Percentiles rank a stretch among this genome's conserved stretches.
These are phyloP conservation scores for Aechmea fasciata DNA, from an alignment of 176 grass and related monocot genomes.

Conservation along the genomic window DNA sequence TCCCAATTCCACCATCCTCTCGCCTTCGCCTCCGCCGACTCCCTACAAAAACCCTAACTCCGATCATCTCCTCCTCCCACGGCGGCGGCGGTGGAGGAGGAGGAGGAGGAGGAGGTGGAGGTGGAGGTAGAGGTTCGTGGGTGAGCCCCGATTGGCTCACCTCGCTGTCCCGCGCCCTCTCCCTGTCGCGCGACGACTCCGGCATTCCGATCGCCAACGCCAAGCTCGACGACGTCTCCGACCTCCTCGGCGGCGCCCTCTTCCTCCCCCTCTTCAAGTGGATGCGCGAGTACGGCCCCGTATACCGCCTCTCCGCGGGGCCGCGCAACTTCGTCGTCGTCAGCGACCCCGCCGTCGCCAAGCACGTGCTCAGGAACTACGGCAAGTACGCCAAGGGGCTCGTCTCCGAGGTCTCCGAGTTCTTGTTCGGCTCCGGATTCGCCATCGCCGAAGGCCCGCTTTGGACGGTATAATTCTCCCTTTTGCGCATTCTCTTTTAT, in stretches of 20 bases:
- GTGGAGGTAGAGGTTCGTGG: slow-evolving; percentile 36
- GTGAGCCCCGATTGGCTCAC: slow-evolving; percentile 92
- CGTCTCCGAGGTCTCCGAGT: slow-evolving; percentile 85
- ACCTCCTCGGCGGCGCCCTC: slow-evolving; percentile 92
- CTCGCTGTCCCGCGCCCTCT: slow-evolving; percentile 33
- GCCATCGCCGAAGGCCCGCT: slow-evolving; percentile 71
- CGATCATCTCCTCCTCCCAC: neutral
- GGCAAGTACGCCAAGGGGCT: slow-evolving; percentile 86
- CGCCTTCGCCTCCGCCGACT: slow-evolving; percentile 2
- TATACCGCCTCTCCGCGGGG: slow-evolving; percentile 88
- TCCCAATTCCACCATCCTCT: neutral
- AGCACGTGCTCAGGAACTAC: slow-evolving; percentile 85
- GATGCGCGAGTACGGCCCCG: slow-evolving; percentile 75
- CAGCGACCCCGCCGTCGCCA: slow-evolving; percentile 70
- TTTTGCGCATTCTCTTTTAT: neutral
- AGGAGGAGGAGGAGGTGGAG: neutral
- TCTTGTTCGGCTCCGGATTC: slow-evolving; percentile 90
- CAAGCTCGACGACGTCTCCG: slow-evolving; percentile 80
- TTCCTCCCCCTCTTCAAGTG: slow-evolving; percentile 97
- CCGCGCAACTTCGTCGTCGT: slow-evolving; percentile 79
- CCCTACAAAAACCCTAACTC: neutral
- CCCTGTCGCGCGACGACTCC: slow-evolving; percentile 44
- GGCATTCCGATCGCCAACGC: slow-evolving; percentile 71
- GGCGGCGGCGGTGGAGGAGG: neutral
- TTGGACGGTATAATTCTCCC: slow-evolving; percentile 44